A percentile compares a stretch with the other conserved stretches of the same genome.
Evolutionary conservation across 1,284 basidiomycete genomes (phyloP).

Genomic region (Fomitopsis betulina): DNA sequence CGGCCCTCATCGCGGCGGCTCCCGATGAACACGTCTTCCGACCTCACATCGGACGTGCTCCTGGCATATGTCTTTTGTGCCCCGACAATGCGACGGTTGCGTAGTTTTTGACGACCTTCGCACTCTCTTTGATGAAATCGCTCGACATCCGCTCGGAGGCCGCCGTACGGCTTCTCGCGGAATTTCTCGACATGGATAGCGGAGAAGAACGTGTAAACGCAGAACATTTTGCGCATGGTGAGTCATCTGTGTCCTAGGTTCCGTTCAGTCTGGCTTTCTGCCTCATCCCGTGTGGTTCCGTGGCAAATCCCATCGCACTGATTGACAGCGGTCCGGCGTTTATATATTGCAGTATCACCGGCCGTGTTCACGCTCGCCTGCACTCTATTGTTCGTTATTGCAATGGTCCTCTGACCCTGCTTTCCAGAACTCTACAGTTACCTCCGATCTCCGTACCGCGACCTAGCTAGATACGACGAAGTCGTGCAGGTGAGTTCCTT

Average conservation of each 20-base stretch:
- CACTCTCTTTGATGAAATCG: conserved; percentile 79
- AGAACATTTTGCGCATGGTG: conserved; percentile 88
- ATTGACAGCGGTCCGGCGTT: neutral
- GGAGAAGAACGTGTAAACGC: conserved; percentile 61
- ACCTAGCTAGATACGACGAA: conserved; percentile 75
- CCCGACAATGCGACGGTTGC: neutral
- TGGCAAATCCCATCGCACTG: neutral
- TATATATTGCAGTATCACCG: neutral
- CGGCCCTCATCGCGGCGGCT: neutral
- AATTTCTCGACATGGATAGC: conserved; percentile 77
- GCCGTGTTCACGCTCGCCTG: neutral
- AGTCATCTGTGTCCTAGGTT: conserved; percentile 19
- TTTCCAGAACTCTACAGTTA: conserved; percentile 77
- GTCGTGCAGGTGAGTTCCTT: conserved; percentile 64
- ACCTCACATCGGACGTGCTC: neutral
- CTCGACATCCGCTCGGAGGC: conserved; percentile 87
- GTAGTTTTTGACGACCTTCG: conserved; percentile 75
- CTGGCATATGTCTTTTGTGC: neutral
- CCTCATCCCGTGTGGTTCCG: neutral
- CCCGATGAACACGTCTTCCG: neutral
- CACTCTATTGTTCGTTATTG: conserved; percentile 1
- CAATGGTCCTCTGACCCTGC: conserved; percentile 1
- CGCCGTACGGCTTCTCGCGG: conserved; percentile 74
- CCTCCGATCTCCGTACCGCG: conserved; percentile 79
- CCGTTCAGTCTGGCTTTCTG: neutral